These are phyloP conservation scores for Neurospora cerealis DNA, from an alignment of 495 filamentous ascomycete genomes.

Conservation along the genomic window DNA sequence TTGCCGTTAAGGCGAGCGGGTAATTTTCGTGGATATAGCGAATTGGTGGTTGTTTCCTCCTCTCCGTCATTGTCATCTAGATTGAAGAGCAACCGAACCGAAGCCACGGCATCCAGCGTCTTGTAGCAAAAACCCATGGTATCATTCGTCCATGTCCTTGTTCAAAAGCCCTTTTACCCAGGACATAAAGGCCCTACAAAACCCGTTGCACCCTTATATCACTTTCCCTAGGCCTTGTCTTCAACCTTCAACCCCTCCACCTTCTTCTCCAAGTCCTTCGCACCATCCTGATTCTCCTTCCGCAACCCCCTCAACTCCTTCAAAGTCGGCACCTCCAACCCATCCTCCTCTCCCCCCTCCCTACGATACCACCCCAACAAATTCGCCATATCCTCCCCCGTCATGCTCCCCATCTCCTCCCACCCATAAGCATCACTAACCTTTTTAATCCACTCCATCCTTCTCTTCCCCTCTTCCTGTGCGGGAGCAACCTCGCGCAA, in stretches of 20 bases:
- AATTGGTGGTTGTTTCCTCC: neutral
- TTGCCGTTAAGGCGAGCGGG: too few species aligned
- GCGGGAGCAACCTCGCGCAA: constrained; percentile 66
- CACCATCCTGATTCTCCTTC: neutral
- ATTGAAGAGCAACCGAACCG: neutral
- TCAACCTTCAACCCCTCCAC: neutral
- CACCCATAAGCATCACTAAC: constrained; percentile 82
- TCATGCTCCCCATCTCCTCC: constrained; percentile 77
- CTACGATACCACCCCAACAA: constrained; percentile 61
- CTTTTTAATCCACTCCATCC: constrained; percentile 93
- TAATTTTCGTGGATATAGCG: neutral
- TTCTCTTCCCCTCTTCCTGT: constrained; percentile 64
- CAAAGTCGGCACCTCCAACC: constrained; percentile 36
- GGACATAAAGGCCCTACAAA: neutral
- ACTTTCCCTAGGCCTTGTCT: neutral
- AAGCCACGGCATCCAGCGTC: neutral
- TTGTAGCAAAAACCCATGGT: neutral
- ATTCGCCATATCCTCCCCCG: constrained; percentile 72
- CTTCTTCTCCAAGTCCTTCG: neutral
- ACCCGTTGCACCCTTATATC: neutral
- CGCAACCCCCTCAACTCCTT: constrained; percentile 41
- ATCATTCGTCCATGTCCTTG: neutral
- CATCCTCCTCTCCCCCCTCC: constrained; percentile 36
- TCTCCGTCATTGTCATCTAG: neutral
- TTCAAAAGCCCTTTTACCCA: neutral